Conservation (phyloP, 75 land plant genomes). For the Pinus tabuliformis region DNA sequence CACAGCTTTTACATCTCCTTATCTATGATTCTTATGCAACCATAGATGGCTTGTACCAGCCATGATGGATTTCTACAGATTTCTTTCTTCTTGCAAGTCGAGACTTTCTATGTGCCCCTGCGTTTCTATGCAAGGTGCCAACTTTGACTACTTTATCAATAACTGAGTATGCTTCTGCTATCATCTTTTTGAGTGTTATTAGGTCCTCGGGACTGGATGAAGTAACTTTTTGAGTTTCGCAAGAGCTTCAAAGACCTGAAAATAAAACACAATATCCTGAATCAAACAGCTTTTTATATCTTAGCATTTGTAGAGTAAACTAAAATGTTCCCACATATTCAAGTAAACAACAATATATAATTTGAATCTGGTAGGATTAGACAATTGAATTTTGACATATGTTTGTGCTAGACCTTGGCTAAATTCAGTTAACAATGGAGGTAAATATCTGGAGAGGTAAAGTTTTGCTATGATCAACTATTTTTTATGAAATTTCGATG, state of each 20-base stretch:
- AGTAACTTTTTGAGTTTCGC: conserved; percentile 61
- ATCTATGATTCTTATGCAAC: conserved; percentile 18
- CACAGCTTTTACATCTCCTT: background rate
- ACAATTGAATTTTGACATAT: background rate
- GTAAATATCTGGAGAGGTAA: background rate
- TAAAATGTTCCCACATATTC: background rate
- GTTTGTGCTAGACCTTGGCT: background rate
- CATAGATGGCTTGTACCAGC: conserved; percentile 76
- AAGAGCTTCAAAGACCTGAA: conserved; percentile 73
- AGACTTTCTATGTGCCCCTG: conserved; percentile 83
- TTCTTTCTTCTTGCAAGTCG: conserved; percentile 90
- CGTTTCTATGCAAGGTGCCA: conserved; percentile 79
- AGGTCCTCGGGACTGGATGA: conserved; percentile 66
- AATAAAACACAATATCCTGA: background rate
- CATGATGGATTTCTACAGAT: conserved; percentile 73
- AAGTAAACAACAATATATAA: background rate
- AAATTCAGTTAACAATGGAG: background rate
- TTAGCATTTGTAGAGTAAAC: background rate
- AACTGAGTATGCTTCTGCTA: conserved; percentile 78
- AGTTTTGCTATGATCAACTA: too few relatives aligned
- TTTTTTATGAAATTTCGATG: too few relatives aligned
- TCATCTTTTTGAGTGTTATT: conserved; percentile 71
- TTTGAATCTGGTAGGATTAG: background rate
- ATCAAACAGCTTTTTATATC: background rate
- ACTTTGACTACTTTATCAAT: conserved; percentile 86